A percentile compares a stretch with the other conserved stretches of the same genome.
These are phyloP conservation scores for Cladosporium sp. DNA, from an alignment of 2,329 filamentous ascomycete genomes.

Conservation along the genomic window DNA sequence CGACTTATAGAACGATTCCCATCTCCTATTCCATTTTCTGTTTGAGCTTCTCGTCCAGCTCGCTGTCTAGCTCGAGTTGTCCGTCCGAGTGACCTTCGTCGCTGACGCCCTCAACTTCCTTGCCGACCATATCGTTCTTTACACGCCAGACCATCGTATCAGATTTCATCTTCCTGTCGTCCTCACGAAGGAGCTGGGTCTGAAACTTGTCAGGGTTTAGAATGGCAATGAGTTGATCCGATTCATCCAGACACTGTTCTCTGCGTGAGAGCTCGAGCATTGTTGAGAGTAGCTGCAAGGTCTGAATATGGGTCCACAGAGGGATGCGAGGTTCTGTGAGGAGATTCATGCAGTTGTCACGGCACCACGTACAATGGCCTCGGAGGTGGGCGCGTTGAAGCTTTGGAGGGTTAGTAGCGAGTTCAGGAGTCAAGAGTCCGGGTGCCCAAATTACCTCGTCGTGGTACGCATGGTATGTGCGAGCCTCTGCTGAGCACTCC, in stretches of 20 bases:
- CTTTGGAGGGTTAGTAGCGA: not conserved
- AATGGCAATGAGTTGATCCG: not conserved
- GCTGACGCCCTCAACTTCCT: not conserved
- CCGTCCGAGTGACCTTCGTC: not conserved
- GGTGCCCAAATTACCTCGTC: not conserved
- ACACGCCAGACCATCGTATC: not conserved
- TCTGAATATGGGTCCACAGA: not conserved
- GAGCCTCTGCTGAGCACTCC: not conserved
- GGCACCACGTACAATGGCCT: not conserved
- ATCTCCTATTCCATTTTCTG: not conserved
- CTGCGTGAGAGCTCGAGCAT: not conserved
- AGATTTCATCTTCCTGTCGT: not conserved
- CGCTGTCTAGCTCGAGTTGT: not conserved
- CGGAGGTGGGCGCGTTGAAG: not conserved
- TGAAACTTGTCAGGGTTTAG: not conserved
- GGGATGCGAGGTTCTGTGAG: not conserved
- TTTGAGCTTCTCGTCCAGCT: not conserved
- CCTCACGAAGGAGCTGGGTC: not conserved
- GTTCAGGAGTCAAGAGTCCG: not conserved
- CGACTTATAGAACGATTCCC: not conserved
- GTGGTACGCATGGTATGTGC: not conserved
- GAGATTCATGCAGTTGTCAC: not conserved
- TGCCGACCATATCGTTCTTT: not conserved
- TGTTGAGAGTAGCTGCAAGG: not conserved
- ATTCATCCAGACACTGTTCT: not conserved